phyloP scores from a whole-genome alignment of 371 early-diverging fungal genomes.

The Mucor plumbeus region DNA sequence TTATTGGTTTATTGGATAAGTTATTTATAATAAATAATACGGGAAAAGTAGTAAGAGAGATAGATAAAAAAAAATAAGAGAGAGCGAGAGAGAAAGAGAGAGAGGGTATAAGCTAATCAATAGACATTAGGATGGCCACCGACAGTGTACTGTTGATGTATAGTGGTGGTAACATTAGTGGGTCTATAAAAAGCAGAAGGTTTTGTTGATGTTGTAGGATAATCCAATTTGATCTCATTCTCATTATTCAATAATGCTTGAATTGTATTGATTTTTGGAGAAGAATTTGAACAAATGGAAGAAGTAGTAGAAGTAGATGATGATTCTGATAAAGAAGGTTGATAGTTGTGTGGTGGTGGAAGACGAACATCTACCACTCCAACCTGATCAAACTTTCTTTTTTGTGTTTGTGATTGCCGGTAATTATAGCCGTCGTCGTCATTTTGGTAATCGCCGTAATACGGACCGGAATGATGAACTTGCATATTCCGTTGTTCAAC shows the following conservation, averaged over 20 bases:
- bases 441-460: conserved; percentile 20
- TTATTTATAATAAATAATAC: not conserved
- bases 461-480: conserved; percentile 30
- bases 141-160: too few species aligned
- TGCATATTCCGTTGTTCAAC: conserved; percentile 25
- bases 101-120: conserved; percentile 13
- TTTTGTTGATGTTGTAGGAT: not conserved
- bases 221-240: conserved; percentile 11
- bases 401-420: not conserved
- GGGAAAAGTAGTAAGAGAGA: not conserved
- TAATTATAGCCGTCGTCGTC: conserved; percentile 15
- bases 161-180: conserved; percentile 4
- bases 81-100: not conserved
- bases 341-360: conserved; percentile 25
- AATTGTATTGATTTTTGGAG: conserved; percentile 36
- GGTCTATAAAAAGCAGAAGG: conserved; percentile 28
- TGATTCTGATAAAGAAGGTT: conserved; percentile 32
- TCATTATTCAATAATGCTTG: conserved; percentile 40
- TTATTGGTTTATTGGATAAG: not conserved
- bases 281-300: conserved; percentile 26
- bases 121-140: conserved; percentile 8
- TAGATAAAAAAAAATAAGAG: not conserved
- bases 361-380: conserved; percentile 10
- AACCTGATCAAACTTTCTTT: not conserved
- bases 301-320: conserved; percentile 39